Conservation (phyloP, 306 rosid genomes). For the Hippophae gyantsensis region DNA sequence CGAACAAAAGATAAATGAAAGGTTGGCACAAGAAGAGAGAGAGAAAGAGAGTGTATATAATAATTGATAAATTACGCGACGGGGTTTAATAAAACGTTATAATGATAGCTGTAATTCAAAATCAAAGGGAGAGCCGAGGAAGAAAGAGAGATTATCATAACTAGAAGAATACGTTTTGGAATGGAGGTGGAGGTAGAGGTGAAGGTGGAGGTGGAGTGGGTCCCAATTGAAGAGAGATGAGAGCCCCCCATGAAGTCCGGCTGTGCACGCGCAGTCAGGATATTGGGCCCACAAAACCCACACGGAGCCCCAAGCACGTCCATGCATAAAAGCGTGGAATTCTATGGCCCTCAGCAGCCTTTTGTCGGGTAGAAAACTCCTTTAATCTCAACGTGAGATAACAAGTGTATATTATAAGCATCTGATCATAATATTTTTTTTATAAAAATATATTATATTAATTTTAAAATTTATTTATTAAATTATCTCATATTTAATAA, state of each 20-base stretch:
- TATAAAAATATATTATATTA: no score
- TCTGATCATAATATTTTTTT: no score
- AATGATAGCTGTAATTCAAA: constrained; percentile 20
- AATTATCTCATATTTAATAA: no score
- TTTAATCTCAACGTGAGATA: no score
- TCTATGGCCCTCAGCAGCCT: constrained; percentile 18
- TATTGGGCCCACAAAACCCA: constrained; percentile 29
- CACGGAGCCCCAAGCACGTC: constrained; percentile 32
- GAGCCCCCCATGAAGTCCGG: constrained; percentile 60
- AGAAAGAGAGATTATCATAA: no score
- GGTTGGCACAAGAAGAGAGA: background rate
- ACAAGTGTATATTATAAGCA: no score
- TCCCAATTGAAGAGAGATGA: constrained; percentile 12
- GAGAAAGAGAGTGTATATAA: background rate
- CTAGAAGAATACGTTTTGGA: background rate
- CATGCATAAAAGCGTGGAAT: constrained; percentile 48
- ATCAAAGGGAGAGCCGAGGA: background rate
- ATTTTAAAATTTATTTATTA: no score
- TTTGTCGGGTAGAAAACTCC: constrained; percentile 1
- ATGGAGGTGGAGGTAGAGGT: background rate
- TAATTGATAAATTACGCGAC: constrained; percentile 1
- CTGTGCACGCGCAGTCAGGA: constrained; percentile 67
- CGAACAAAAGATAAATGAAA: background rate
- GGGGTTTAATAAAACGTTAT: constrained; percentile 4
- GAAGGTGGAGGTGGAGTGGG: background rate